Base-by-base conservation (phyloP, 2,329 filamentous ascomycete genomes). In the Neocatenulostroma microsporum region DNA sequence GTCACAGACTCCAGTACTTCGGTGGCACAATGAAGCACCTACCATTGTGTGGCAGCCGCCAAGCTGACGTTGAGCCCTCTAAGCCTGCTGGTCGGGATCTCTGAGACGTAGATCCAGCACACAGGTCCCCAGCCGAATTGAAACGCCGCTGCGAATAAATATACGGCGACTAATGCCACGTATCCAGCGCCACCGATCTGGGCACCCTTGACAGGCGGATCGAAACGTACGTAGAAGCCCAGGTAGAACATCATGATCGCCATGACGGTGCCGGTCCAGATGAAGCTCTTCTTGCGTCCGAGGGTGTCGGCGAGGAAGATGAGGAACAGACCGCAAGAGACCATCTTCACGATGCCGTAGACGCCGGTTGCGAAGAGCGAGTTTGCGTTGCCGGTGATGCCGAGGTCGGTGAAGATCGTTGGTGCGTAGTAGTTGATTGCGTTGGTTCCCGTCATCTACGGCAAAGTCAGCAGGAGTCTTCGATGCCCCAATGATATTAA, bases 291-390 rank as follows among this genome's bases (percentile, higher is more conserved):
- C 58, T 85, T 84, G 37, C 82, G 73, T 15, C 82, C 82, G 1
- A 85, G 72, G 2, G 77, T 79, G 55, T 85, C 82, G 41, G 47
- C 82, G 3, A 86, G 71, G 69, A 88, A 84, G 46, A 80, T 54
- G 18, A 85, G 67, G 65, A 84, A 85, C 36, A 68, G 53, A 4
- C 71, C 67, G 52, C 78, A 82, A 25, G 75, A 73, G 8, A 68
- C 60, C 61, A 80, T 77, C 58, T 85, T 85, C 38, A 83, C 74
- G 36, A 84, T 70, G 18, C 81, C 81, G 54, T 84, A 85, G 46
- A 85, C 73, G 26, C 82, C 81, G 0, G 81, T 84, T 4, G 82
- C 80, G 55, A 85, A 82, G 17, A 85, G 72, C 13, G 73, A 74
- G 26, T 72, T 68, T 25, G 70, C 57, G 5, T 70, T 76, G 10